These are phyloP conservation scores for Linum tenue DNA, from an alignment of 345 rosid species.

Conservation along the genomic window DNA sequence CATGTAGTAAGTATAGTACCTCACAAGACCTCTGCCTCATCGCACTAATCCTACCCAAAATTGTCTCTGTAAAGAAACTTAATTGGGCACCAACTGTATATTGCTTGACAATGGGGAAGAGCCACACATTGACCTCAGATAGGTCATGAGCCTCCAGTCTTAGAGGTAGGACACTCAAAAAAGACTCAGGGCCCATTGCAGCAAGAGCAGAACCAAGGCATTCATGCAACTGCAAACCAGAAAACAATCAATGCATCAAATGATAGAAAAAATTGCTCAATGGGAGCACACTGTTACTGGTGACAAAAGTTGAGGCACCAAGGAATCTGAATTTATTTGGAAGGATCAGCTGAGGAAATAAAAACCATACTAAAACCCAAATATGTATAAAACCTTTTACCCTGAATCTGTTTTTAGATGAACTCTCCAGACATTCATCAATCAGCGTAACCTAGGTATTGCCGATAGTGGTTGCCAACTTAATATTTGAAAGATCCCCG, in stretches of 20 bases:
- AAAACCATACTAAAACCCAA: too few species aligned
- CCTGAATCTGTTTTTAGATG: too few species aligned
- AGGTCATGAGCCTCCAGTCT: slow-evolving; percentile 68
- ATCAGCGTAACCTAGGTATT: too few species aligned
- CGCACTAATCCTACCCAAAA: slow-evolving; percentile 41
- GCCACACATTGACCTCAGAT: slow-evolving; percentile 83
- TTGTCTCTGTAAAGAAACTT: slow-evolving; percentile 55
- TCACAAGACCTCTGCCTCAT: slow-evolving; percentile 52
- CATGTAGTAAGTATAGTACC: slow-evolving; percentile 25
- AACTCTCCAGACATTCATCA: too few species aligned
- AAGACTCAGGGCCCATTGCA: slow-evolving; percentile 89
- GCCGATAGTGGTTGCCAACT: too few species aligned
- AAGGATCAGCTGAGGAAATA: neutral
- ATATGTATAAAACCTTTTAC: too few species aligned
- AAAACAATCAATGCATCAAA: slow-evolving; percentile 12
- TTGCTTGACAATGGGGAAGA: slow-evolving; percentile 90
- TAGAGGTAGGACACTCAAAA: slow-evolving; percentile 60
- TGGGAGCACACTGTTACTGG: neutral
- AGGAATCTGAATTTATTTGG: neutral
- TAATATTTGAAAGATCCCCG: too few species aligned
- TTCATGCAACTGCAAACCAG: slow-evolving; percentile 59
- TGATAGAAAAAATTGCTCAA: slow-evolving; percentile 6
- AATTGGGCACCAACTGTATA: slow-evolving; percentile 71
- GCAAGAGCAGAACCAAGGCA: slow-evolving; percentile 90
- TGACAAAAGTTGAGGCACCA: neutral